A percentile compares a stretch with the other conserved stretches of the same genome.
Conservation (phyloP, 192 early-diverging fungal genomes). For the Entomortierella lignicola region DNA sequence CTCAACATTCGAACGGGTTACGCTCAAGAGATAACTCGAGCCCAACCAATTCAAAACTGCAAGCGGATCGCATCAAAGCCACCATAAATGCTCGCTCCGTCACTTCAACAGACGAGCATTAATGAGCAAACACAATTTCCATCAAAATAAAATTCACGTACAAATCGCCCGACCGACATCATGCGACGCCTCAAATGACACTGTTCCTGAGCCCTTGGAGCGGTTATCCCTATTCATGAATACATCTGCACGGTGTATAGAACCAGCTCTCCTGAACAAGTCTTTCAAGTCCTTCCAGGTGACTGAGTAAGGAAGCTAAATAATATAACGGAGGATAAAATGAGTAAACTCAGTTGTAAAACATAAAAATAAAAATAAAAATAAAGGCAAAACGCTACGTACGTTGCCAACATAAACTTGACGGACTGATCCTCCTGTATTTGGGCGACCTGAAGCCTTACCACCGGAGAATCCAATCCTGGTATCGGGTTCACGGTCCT, state of each 20-base stretch:
- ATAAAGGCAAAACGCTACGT: conserved; percentile 4
- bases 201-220: conserved; percentile 79
- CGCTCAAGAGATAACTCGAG: background rate
- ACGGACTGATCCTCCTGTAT: conserved; percentile 18
- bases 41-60: background rate
- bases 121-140: background rate
- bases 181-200: conserved; percentile 71
- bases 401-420: conserved; percentile 76
- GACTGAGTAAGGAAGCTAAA: conserved; percentile 78
- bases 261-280: conserved; percentile 80
- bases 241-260: conserved; percentile 78
- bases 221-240: conserved; percentile 67
- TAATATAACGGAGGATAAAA: background rate
- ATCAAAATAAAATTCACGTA: conserved; percentile 54
- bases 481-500: conserved; percentile 77
- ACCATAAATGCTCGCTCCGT: background rate
- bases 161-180: conserved; percentile 81
- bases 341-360: background rate
- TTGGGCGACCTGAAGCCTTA: background rate
- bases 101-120: background rate
- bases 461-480: conserved; percentile 49
- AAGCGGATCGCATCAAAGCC: background rate
- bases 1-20: background rate
- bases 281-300: conserved; percentile 92
- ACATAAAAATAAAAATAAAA: background rate